Evolutionary conservation across 2,329 filamentous ascomycete genomes (phyloP).

Genomic region (Fusarium musae): DNA sequence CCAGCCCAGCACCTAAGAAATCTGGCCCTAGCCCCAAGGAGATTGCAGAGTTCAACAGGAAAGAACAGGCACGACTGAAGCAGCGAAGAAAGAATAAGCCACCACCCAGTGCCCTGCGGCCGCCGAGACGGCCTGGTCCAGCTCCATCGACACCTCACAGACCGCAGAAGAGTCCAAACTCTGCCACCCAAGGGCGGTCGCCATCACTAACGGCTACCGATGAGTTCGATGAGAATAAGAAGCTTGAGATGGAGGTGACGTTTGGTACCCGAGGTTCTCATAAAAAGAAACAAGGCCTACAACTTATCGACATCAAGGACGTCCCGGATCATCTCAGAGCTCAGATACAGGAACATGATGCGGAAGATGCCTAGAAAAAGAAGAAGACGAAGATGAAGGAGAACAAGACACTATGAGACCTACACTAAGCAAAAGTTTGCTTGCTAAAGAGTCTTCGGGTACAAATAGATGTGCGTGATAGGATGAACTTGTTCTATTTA

Average conservation of each 20-base stretch:
- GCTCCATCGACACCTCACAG: not conserved
- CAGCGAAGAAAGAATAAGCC: not conserved
- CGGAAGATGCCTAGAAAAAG: not conserved
- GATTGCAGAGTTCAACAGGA: not conserved
- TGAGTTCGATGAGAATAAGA: not conserved
- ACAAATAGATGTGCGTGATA: not conserved
- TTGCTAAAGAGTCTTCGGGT: not conserved
- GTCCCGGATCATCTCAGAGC: conserved; percentile 2
- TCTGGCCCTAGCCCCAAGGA: not conserved
- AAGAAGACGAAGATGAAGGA: not conserved
- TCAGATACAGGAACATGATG: not conserved
- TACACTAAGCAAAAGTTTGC: not conserved
- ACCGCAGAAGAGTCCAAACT: not conserved
- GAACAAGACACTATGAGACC: not conserved
- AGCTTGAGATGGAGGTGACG: no score
- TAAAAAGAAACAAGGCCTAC: not conserved
- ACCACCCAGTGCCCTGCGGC: not conserved
- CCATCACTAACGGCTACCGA: not conserved
- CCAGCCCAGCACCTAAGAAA: not conserved
- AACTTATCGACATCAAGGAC: not conserved
- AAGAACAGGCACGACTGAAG: not conserved
- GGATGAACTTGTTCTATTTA: not conserved
- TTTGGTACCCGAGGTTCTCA: not conserved
- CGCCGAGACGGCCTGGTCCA: not conserved
- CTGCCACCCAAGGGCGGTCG: not conserved